These are phyloP conservation scores for Dipteronia dyeriana DNA, from an alignment of 345 rosid species.

Conservation along the genomic window DNA sequence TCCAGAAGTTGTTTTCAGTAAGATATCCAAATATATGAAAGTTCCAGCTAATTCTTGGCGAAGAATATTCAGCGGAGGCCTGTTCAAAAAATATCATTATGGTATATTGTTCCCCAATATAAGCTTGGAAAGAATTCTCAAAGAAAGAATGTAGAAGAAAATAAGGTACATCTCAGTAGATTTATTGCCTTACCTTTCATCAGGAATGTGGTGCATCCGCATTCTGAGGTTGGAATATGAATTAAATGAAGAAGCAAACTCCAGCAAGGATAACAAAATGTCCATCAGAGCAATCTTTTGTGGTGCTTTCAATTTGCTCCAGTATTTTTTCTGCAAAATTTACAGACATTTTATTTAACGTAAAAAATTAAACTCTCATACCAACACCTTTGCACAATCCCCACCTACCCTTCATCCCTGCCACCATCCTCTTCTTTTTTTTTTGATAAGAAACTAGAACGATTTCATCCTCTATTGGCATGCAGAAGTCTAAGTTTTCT, in stretches of 20 bases:
- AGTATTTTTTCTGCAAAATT: conserved; percentile 78
- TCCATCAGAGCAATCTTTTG: conserved; percentile 94
- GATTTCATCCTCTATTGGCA: not conserved
- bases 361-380: conserved; percentile 8
- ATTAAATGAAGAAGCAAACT: conserved; percentile 91
- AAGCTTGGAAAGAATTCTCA: not conserved
- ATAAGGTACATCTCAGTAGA: not conserved
- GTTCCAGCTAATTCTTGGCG: conserved; percentile 94
- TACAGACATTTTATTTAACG: conserved; percentile 7
- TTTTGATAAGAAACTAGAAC: too few relatives aligned
- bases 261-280: conserved; percentile 73
- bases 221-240: conserved; percentile 79
- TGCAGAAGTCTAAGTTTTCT: not conserved
- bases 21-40: conserved; percentile 77
- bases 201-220: conserved; percentile 78
- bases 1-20: conserved; percentile 78
- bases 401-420: not conserved
- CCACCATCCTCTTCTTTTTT: not conserved
- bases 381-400: not conserved
- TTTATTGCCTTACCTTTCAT: conserved; percentile 61
- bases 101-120: conserved; percentile 13
- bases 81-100: conserved; percentile 34
- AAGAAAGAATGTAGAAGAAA: not conserved
- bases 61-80: conserved; percentile 93
- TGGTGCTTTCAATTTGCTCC: conserved; percentile 73